These are phyloP conservation scores for Hippophae rhamnoides DNA, from an alignment of 306 rosid genomes.

Conservation along the genomic window DNA sequence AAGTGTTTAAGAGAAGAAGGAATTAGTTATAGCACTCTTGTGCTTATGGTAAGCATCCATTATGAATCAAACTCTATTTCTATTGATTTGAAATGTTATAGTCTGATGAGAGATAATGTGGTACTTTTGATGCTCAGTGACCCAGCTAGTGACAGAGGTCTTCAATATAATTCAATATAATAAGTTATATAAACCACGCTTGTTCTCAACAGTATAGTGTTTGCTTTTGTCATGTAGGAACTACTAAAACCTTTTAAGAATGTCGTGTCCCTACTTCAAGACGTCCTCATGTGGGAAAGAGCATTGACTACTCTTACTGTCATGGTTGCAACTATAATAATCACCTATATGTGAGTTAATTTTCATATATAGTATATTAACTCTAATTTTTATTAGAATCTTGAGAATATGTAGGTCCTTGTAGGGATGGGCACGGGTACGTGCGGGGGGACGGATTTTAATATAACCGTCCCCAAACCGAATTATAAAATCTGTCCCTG, in stretches of 20 bases:
- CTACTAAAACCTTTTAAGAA: constrained; percentile 56
- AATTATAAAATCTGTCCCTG: too few species aligned
- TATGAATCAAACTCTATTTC: too few species aligned
- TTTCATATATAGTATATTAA: background rate
- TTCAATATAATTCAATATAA: too few species aligned
- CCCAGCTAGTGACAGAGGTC: background rate
- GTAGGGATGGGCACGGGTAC: too few species aligned
- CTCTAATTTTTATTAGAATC: background rate
- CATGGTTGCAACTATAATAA: constrained; percentile 35
- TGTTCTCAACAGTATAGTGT: constrained; percentile 1
- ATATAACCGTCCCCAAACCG: too few species aligned
- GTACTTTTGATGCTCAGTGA: too few species aligned
- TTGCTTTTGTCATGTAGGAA: constrained; percentile 38
- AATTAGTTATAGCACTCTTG: constrained; percentile 42
- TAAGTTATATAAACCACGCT: background rate
- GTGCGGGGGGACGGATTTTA: too few species aligned
- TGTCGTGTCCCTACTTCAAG: constrained; percentile 39
- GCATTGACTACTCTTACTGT: constrained; percentile 42
- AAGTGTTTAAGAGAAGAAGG: constrained; percentile 78
- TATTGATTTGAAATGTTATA: background rate
- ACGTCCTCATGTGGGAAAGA: constrained; percentile 61
- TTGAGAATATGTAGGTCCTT: background rate
- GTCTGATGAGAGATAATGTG: background rate
- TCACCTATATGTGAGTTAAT: constrained; percentile 52
- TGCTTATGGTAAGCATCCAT: constrained; percentile 43